Base-by-base conservation (phyloP, 306 rosid species). In the Hippophae tibetana region DNA sequence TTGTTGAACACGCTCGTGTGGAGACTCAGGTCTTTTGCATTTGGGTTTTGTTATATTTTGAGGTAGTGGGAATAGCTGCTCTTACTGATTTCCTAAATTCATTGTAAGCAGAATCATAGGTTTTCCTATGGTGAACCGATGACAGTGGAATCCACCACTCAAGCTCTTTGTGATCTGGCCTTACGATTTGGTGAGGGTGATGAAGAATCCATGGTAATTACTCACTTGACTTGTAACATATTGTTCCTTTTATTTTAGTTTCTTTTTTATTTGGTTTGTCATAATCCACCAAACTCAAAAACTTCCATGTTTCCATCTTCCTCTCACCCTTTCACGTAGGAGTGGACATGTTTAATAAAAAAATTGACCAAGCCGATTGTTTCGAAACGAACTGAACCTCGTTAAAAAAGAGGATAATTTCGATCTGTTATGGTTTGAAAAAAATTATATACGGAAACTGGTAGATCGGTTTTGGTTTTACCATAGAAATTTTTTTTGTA, bases 81-180 rank as follows among this genome's bases (percentile, higher is more conserved):
- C 26, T 4, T 31, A 47, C 53, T 76, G 49, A 56, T 59, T 48
- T 66, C 62, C 5, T 45, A 54, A 60, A 63, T 60, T 72, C 60
- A 13, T 47, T 65, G 8, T 67, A 68, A 58, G 61, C 88, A 92
- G 99, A 88, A 88, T 69, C 96, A 92, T 71, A 86, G 96, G 70
- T 92, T 92, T 77, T 88, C 99, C 59, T 92, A 83, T 62, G 95
- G 93, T 62, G 96, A 92, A 57, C 95, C 99, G 7, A 92, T 92
- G 96, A 87, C 96, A 11, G 95, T 92, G 42, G 99, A 92, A 76
- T 92, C 99, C 60, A 88, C 99, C 1, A 92, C 96, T 23, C 99
- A 88, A 81, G 96, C 96, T 58, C 88, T 92, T 64, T 92, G 96
- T 78, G 96, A 92, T 76, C 76, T 92, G 48, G 99, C 99, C 69